A percentile compares a stretch with the other conserved stretches of the same genome.
These are phyloP conservation scores for Canavalia ensiformis DNA, from an alignment of 306 rosid species.

Conservation along the genomic window DNA sequence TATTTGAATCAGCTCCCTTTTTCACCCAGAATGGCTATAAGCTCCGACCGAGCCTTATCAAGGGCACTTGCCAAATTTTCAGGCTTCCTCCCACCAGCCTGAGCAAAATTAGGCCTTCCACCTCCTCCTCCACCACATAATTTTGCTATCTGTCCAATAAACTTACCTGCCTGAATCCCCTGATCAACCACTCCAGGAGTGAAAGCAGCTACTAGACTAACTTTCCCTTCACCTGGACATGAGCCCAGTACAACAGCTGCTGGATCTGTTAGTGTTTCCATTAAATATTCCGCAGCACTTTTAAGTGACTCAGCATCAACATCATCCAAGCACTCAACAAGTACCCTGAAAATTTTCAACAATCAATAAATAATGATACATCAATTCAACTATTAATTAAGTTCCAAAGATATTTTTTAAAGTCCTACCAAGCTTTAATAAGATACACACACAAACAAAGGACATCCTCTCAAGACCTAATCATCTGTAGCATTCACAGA, in stretches of 20 bases:
- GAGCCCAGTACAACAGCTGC: constrained; percentile 92
- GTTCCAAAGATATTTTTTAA: background rate
- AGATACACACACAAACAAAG: background rate
- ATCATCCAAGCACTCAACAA: constrained; percentile 87
- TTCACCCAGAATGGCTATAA: constrained; percentile 64
- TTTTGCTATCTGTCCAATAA: constrained; percentile 89
- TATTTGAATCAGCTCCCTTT: constrained; percentile 58
- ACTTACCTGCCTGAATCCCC: constrained; percentile 93
- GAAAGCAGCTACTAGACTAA: constrained; percentile 96
- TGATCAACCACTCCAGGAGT: constrained; percentile 74
- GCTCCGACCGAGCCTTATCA: constrained; percentile 77
- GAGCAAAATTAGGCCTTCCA: constrained; percentile 96
- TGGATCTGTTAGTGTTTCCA: constrained; percentile 79
- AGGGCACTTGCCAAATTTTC: constrained; percentile 79
- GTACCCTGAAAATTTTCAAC: constrained; percentile 62
- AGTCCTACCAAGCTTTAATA: background rate
- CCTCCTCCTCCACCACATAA: constrained; percentile 98
- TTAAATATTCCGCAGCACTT: constrained; percentile 84
- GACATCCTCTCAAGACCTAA: constrained; percentile 30
- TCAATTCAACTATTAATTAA: background rate
- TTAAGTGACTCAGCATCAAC: constrained; percentile 88
- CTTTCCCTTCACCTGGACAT: constrained; percentile 88
- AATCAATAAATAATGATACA: constrained; percentile 27
- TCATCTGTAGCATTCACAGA: constrained; percentile 31
- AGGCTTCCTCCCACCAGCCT: constrained; percentile 95